Base-by-base conservation (phyloP, 257 asterid species). In the Echium plantagineum region DNA sequence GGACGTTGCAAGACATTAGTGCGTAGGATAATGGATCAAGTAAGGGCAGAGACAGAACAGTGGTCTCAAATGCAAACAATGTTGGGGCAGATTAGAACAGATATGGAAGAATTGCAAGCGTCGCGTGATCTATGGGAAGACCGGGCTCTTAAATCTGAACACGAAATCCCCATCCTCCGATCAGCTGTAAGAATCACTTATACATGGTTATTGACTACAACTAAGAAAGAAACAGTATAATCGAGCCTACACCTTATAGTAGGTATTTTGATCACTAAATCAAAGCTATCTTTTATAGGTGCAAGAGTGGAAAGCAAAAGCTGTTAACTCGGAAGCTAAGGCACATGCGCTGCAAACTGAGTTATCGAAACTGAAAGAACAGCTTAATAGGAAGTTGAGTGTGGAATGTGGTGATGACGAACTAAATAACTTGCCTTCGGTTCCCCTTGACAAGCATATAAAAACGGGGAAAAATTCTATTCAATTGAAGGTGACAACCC, bases 61-160 rank as follows among this genome's bases (percentile, higher is more conserved):
- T 91, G 94, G 94, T 79, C 96, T 51, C 97, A 91, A 62, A 91
- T 91, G 95, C 98, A 88, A 61, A 86, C 56, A 60, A 91, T 91
- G 98, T 65, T 91, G 49, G 75, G 67, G 63, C 86, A 79, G 65
- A 96, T 91, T 24, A 77, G 94, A 5, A 78, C 72, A 13, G 97
- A 91, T 65, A 82, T 88, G 94, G 94, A 85, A 63, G 75, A 91
- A 58, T 78, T 88, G 26, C 88, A 80, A 55, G 66, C 68, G 8
- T 91, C 96, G 22, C 87, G 95, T 0, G 81, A 84, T 62, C 77
- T 70, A 67, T 91, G 95, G 95, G 90, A 88, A 79, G 77, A 73
- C 42, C 87, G 77, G 73, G 86, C 90, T 0, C 72, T 64, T 64
- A 53, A 57, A 26, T 76, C 83, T 0, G 85, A 83, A 22, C 60